These are phyloP conservation scores for Danielia oregonensis DNA, from an alignment of 805 yeast species.

Conservation along the genomic window DNA sequence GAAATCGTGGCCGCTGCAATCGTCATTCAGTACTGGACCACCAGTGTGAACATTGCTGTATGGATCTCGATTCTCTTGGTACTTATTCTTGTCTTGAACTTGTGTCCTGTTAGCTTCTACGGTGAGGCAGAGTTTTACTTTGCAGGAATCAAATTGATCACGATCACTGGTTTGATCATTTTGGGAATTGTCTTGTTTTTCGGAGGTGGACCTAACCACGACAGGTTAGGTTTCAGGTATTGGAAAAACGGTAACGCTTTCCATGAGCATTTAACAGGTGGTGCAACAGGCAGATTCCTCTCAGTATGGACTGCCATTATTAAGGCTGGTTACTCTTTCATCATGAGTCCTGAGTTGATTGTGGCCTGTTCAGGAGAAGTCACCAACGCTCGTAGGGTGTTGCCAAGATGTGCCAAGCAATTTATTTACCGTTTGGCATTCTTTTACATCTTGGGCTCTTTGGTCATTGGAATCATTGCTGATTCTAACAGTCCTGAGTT, in stretches of 20 bases:
- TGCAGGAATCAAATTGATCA: slow-evolving; percentile 17
- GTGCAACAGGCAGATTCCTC: slow-evolving; percentile 21
- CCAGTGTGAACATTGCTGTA: slow-evolving; percentile 29
- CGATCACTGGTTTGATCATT: slow-evolving; percentile 18
- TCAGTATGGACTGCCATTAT: slow-evolving; percentile 23
- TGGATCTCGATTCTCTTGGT: slow-evolving; percentile 34
- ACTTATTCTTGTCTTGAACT: slow-evolving; percentile 9
- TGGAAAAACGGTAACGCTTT: slow-evolving; percentile 30
- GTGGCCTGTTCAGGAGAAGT: slow-evolving; percentile 58
- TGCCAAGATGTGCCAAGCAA: slow-evolving; percentile 59
- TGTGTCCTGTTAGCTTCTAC: slow-evolving; percentile 15
- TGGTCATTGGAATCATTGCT: slow-evolving; percentile 39
- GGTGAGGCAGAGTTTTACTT: slow-evolving; percentile 18
- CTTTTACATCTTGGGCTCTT: slow-evolving; percentile 38
- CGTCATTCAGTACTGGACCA: slow-evolving; percentile 18
- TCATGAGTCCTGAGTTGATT: slow-evolving; percentile 48
- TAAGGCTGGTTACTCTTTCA: slow-evolving; percentile 26
- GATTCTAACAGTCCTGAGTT: slow-evolving; percentile 24
- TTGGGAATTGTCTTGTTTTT: slow-evolving; percentile 19
- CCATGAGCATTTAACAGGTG: slow-evolving; percentile 38
- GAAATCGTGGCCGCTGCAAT: slow-evolving; percentile 18
- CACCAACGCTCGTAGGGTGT: slow-evolving; percentile 52
- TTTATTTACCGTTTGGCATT: slow-evolving; percentile 49
- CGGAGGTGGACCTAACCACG: slow-evolving; percentile 20
- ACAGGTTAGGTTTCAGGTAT: slow-evolving; percentile 18